phyloP scores from a whole-genome alignment of 1,139 yeast genomes.

The Scheffersomyces parashehatae region DNA sequence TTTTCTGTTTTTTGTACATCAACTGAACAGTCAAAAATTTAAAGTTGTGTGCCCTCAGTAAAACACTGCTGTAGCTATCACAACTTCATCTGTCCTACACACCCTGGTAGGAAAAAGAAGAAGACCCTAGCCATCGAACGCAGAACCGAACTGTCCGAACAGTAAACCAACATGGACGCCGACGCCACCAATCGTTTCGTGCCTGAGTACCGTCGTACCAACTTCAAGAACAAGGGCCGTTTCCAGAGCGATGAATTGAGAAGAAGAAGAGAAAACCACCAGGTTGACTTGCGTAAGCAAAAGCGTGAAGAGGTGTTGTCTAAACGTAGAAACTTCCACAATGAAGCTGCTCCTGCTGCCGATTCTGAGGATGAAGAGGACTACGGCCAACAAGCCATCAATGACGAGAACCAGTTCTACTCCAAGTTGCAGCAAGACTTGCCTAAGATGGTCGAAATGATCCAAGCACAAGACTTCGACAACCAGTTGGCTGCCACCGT shows the following conservation, averaged over 20 bases:
- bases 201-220: constrained; percentile 97
- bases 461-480: constrained; percentile 76
- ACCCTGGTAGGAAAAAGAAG: too few relatives aligned
- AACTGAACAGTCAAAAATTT: neutral
- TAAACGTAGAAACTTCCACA: constrained; percentile 77
- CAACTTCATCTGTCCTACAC: too few relatives aligned
- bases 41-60: neutral
- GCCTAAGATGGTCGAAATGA: constrained; percentile 83
- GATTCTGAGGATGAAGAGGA: constrained; percentile 50
- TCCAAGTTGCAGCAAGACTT: constrained; percentile 69
- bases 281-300: constrained; percentile 93
- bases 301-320: constrained; percentile 93
- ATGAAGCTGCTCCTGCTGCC: constrained; percentile 31
- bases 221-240: constrained; percentile 91
- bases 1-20: neutral
- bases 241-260: constrained; percentile 95
- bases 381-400: constrained; percentile 38
- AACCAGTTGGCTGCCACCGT: constrained; percentile 86
- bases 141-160: too few relatives aligned
- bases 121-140: too few relatives aligned
- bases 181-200: constrained; percentile 84
- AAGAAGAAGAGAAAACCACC: constrained; percentile 97
- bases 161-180: constrained; percentile 54
- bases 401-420: constrained; percentile 53
- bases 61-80: too few relatives aligned